phyloP scores from a whole-genome alignment of 1,139 yeast genomes.

The Yamadazyma sp. region DNA sequence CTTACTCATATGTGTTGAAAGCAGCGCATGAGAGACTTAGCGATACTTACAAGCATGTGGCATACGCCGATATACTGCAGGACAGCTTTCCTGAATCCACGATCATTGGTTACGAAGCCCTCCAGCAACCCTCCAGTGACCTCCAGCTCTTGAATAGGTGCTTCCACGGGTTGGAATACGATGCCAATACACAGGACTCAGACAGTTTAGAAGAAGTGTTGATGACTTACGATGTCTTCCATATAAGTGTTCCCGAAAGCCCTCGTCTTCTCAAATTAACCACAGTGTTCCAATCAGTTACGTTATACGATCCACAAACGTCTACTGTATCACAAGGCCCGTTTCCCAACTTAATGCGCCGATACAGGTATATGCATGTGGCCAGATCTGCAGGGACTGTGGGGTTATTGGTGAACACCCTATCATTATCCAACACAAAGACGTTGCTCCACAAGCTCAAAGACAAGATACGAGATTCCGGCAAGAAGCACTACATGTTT shows the following conservation, averaged over 20 bases:
- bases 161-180: conserved; percentile 21
- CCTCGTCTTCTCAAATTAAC: conserved; percentile 76
- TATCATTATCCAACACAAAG: conserved; percentile 74
- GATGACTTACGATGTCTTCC: conserved; percentile 56
- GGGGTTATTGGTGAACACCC: conserved; percentile 86
- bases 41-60: conserved; percentile 40
- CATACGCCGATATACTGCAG: conserved; percentile 43
- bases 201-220: conserved; percentile 25
- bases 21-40: conserved; percentile 33
- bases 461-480: conserved; percentile 64
- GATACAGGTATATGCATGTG: conserved; percentile 83
- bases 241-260: conserved; percentile 70
- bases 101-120: conserved; percentile 44
- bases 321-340: conserved; percentile 50
- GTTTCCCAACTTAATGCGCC: conserved; percentile 72
- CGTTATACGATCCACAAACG: conserved; percentile 44
- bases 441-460: conserved; percentile 60
- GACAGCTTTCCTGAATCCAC: conserved; percentile 24
- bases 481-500: conserved; percentile 87
- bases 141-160: conserved; percentile 25
- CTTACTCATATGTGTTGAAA: conserved; percentile 47
- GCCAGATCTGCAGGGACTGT: conserved; percentile 91
- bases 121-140: conserved; percentile 2
- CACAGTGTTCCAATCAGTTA: conserved; percentile 61
- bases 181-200: conserved; percentile 18